phyloP scores from a whole-genome alignment of 1,139 yeast genomes.

The Kodamaea suecica region DNA sequence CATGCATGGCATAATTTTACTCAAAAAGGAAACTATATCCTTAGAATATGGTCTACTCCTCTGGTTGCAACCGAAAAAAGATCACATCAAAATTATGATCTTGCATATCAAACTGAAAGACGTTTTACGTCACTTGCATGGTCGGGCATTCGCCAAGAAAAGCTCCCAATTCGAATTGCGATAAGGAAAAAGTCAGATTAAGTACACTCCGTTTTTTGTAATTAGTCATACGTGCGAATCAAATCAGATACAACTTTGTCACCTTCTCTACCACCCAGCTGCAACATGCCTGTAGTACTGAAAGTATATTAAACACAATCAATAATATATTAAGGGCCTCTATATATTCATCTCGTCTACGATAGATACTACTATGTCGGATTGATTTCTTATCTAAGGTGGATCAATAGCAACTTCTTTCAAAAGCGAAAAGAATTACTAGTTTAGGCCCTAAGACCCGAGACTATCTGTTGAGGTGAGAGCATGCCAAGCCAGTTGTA shows the following conservation, averaged over 20 bases:
- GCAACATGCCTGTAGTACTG: neutral
- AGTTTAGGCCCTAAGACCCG: neutral
- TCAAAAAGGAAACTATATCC: neutral
- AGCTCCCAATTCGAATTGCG: too few relatives aligned
- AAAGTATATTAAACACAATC: neutral
- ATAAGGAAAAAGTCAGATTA: neutral
- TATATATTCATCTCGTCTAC: neutral
- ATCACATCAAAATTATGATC: neutral
- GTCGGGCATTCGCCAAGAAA: too few relatives aligned
- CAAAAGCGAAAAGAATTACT: neutral
- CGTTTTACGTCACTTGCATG: neutral
- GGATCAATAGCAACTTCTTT: neutral
- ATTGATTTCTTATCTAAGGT: neutral
- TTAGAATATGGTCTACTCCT: neutral
- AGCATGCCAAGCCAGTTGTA: too few relatives aligned
- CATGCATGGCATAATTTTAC: neutral
- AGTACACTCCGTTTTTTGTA: too few relatives aligned
- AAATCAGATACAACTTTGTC: too few relatives aligned
- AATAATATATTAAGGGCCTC: neutral
- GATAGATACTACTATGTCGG: neutral
- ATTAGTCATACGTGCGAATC: too few relatives aligned
- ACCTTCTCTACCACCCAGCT: too few relatives aligned
- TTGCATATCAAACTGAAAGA: neutral
- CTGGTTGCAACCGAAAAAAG: neutral
- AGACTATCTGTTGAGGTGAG: too few relatives aligned